phyloP scores from a whole-genome alignment of 1,139 yeast species.

The Sugiyamaella pinicola region DNA sequence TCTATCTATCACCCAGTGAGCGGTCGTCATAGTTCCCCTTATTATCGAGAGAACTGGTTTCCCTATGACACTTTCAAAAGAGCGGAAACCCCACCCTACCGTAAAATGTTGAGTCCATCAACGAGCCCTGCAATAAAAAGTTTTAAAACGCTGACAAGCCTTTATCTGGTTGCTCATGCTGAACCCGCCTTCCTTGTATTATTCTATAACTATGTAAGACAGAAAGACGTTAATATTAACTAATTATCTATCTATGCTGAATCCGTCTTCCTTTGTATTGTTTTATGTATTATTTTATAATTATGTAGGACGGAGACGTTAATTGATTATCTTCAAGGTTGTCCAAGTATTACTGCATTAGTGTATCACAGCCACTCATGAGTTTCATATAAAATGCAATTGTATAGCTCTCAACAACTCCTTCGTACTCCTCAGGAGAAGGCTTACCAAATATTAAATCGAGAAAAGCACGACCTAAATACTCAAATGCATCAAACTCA shows the following conservation, averaged over 20 bases:
- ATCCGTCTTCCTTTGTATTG: neutral
- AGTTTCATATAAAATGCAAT: constrained; percentile 14
- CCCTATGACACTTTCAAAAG: neutral
- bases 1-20: neutral
- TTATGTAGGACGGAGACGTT: too few relatives aligned
- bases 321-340: too few relatives aligned
- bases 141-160: neutral
- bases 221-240: neutral
- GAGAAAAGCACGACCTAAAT: constrained; percentile 6
- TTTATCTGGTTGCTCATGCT: neutral
- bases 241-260: neutral
- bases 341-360: too few relatives aligned
- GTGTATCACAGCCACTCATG: constrained; percentile 9
- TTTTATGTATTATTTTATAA: too few relatives aligned
- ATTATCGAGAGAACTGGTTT: neutral
- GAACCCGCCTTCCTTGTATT: neutral
- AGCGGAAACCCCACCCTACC: neutral
- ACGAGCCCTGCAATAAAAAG: neutral
- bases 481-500: constrained; percentile 15
- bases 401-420: constrained; percentile 12
- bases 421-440: neutral
- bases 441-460: constrained; percentile 2
- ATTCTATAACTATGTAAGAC: neutral
- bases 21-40: neutral
- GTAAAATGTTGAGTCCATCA: neutral